Conservation (phyloP, 129 eudicot genomes). For the Chrysanthemum seticuspe region DNA sequence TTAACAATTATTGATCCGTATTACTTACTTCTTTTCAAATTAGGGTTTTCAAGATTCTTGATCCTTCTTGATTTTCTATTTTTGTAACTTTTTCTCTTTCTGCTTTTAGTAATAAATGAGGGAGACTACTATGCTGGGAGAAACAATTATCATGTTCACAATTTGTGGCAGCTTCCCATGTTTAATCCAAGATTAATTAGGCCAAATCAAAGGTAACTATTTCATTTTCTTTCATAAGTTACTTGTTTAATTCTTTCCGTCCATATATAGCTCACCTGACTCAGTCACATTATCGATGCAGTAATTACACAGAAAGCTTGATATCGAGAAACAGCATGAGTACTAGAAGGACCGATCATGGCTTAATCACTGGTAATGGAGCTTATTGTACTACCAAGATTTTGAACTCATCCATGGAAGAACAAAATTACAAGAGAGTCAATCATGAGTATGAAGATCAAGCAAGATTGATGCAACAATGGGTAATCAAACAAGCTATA, state of each 20-base stretch:
- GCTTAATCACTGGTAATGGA: slow-evolving; percentile 30
- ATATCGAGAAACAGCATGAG: slow-evolving; percentile 22
- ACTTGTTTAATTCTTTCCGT: slow-evolving; percentile 1
- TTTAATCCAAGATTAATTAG: slow-evolving; percentile 33
- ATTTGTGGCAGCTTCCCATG: slow-evolving; percentile 42
- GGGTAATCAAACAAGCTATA: slow-evolving; percentile 27
- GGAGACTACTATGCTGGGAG: slow-evolving; percentile 35
- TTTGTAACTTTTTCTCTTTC: slow-evolving; percentile 10
- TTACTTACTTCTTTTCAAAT: slow-evolving; percentile 10
- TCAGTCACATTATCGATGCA: slow-evolving; percentile 4
- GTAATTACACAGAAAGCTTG: slow-evolving; percentile 16
- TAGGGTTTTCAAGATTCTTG: slow-evolving; percentile 34
- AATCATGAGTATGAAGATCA: slow-evolving; percentile 30
- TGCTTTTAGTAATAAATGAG: slow-evolving; percentile 38
- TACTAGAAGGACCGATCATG: slow-evolving; percentile 24
- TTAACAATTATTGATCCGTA: slow-evolving; percentile 4
- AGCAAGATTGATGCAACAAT: slow-evolving; percentile 29
- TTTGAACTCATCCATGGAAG: slow-evolving; percentile 26
- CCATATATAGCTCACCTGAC: slow-evolving; percentile 3
- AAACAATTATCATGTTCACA: slow-evolving; percentile 28
- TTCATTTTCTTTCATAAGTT: not conserved
- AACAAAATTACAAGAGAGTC: slow-evolving; percentile 22
- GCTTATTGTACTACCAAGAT: slow-evolving; percentile 19
- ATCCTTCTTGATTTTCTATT: slow-evolving; percentile 16
- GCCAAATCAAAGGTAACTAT: slow-evolving; percentile 35